Conservation (phyloP, 2,329 filamentous ascomycete species). For the Colletotrichum sp. region DNA sequence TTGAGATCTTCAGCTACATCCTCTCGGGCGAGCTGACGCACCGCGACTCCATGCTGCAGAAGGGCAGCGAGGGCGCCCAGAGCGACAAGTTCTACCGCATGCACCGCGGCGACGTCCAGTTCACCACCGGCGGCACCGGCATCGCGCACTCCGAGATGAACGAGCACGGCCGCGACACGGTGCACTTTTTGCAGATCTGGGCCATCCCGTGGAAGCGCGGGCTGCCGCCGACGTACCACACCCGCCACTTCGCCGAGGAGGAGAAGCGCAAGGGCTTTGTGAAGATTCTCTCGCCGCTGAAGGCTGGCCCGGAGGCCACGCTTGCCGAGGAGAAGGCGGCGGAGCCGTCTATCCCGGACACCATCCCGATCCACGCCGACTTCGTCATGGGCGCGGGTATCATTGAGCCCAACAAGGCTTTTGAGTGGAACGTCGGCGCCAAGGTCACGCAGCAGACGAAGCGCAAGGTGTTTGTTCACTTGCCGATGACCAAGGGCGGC, state of each 20-base stretch:
- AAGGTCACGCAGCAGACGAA: constrained; percentile 54
- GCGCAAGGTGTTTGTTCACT: constrained; percentile 79
- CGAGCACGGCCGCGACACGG: constrained; percentile 71
- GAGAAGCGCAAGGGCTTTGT: constrained; percentile 75
- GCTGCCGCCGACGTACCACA: constrained; percentile 78
- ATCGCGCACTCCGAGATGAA: constrained; percentile 86
- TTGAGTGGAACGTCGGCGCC: constrained; percentile 75
- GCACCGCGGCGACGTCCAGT: constrained; percentile 83
- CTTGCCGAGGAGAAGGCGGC: constrained; percentile 67
- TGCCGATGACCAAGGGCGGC: constrained; percentile 80
- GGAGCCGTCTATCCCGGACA: constrained; percentile 64
- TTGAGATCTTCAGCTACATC: constrained; percentile 90
- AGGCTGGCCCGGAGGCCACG: constrained; percentile 67
- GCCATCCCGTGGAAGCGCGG: constrained; percentile 77
- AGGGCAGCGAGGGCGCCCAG: constrained; percentile 62
- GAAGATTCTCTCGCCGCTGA: constrained; percentile 76
- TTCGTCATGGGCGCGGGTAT: constrained; percentile 83
- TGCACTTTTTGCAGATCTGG: constrained; percentile 92
- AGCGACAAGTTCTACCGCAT: constrained; percentile 73
- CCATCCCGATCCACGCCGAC: constrained; percentile 85
- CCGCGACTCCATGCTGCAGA: constrained; percentile 82
- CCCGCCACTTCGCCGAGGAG: constrained; percentile 73
- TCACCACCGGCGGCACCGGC: constrained; percentile 84
- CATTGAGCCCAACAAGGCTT: constrained; percentile 67
- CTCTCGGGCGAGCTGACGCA: constrained; percentile 87